Base-by-base conservation (phyloP, 73 alveolate species). In the Paramecium tetraurelia region DNA sequence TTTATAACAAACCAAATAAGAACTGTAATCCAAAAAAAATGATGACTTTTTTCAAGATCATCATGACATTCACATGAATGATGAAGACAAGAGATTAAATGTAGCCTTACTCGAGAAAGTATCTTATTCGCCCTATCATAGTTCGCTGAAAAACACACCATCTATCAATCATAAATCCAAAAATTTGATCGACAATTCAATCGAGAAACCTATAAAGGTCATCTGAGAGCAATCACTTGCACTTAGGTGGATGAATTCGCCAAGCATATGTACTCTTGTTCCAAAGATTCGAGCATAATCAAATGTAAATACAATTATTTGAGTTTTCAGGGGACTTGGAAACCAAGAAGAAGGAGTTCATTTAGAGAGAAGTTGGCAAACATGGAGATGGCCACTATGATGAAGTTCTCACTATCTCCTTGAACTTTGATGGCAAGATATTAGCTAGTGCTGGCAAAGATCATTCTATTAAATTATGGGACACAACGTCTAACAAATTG, bases 401-500 rank as follows among this genome's bases (percentile, higher is more conserved):
- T 20, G 72, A 89, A 83, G 59, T 89, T 0, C 18, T 80, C 3
- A 29, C 95, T 24, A 20, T 92, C 18, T 48, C 86, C 16, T 50
- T 92, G 36, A 92, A 92, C 29, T 86, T 53, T 84, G 80, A 59
- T 58, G 93, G 93, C 33, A 84, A 63, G 20, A 75, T 75, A 22
- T 85, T 92, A 16, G 92, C 92, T 16, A 92, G 85, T 75, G 86
- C 95, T 35, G 69, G 89, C n/a, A 59, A 92, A 53, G 95, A 92
- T 57, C 85, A 84, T 70, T 36, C 95, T 1, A 83, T 92, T 10
- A 92, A 92, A 57, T 85, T 92, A 84, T 92, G 95, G 95, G 95
- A 92, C 58, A 70, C 87, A 31, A 80, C 27, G 16, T 48, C 90
- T 8, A 33, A 36, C n/a, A 85, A 43, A 36, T 12, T 92, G 21